phyloP scores from a whole-genome alignment of 1,139 yeast species.

The Insectozyma bohioensis region DNA sequence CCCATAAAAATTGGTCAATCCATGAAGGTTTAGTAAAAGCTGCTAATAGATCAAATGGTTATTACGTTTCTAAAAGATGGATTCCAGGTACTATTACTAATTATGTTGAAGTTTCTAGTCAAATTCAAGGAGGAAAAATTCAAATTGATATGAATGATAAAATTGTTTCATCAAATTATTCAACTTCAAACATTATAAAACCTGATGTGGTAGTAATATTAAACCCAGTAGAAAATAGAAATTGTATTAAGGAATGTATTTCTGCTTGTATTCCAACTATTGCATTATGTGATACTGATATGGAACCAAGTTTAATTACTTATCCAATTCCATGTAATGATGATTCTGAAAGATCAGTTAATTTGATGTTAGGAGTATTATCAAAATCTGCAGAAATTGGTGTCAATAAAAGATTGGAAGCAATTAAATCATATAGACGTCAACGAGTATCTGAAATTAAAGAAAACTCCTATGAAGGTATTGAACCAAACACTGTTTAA shows the following conservation, averaged over 20 bases:
- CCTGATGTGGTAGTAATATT: slow-evolving; percentile 87
- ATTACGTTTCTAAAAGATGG: slow-evolving; percentile 85
- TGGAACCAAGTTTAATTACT: slow-evolving; percentile 85
- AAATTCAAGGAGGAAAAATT: slow-evolving; percentile 62
- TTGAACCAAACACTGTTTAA: not conserved
- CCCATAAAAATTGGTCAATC: slow-evolving; percentile 68
- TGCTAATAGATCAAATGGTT: slow-evolving; percentile 75
- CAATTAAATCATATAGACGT: slow-evolving; percentile 22
- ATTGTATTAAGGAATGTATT: slow-evolving; percentile 79
- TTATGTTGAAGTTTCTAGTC: slow-evolving; percentile 71
- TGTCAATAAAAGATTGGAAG: slow-evolving; percentile 51
- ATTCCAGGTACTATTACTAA: slow-evolving; percentile 94
- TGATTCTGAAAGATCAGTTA: slow-evolving; percentile 82
- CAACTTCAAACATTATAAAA: slow-evolving; percentile 45
- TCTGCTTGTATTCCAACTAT: slow-evolving; percentile 86
- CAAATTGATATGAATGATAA: slow-evolving; percentile 40
- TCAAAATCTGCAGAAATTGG: slow-evolving; percentile 87
- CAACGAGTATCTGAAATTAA: no score
- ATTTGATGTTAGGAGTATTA: slow-evolving; percentile 77
- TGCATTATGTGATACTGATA: slow-evolving; percentile 91
- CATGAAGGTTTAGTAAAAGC: slow-evolving; percentile 75
- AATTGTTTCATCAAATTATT: slow-evolving; percentile 56
- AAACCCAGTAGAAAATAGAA: slow-evolving; percentile 86
- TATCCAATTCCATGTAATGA: slow-evolving; percentile 97
- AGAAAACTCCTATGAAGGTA: slow-evolving; percentile 3